These are phyloP conservation scores for Persicaria maculosa DNA, from an alignment of 148 eudicot genomes.

Conservation along the genomic window DNA sequence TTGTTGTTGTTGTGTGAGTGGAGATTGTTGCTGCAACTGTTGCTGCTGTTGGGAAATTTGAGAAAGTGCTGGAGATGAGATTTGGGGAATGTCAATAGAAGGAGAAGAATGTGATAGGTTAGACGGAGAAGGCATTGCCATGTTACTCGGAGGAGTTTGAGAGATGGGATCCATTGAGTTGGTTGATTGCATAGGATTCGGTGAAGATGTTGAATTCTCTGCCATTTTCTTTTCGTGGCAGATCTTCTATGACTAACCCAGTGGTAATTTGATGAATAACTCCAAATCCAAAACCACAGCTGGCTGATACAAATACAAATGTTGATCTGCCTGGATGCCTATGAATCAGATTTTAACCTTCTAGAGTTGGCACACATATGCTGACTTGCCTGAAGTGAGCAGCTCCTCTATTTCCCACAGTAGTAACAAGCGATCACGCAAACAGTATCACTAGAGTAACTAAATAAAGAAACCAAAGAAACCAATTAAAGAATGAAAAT, in stretches of 20 bases:
- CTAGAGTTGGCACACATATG: neutral
- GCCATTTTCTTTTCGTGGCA: constrained; percentile 25
- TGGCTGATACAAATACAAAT: too few relatives aligned
- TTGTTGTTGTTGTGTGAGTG: constrained; percentile 22
- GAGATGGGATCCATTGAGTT: constrained; percentile 30
- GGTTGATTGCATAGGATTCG: constrained; percentile 39
- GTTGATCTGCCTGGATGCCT: neutral
- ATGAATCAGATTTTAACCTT: neutral
- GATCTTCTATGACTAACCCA: neutral
- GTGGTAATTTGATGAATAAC: neutral
- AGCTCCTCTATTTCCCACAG: neutral
- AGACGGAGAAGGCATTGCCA: constrained; percentile 33
- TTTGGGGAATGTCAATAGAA: constrained; percentile 40
- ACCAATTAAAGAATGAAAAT: neutral
- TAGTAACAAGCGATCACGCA: neutral
- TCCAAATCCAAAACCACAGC: neutral
- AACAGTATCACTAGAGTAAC: neutral
- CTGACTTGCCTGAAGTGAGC: neutral
- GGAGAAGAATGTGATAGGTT: constrained; percentile 43
- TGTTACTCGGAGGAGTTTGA: constrained; percentile 19
- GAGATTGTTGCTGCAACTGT: constrained; percentile 13
- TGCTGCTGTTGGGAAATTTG: constrained; percentile 42
- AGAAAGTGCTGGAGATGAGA: constrained; percentile 32
- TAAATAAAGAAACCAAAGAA: neutral
- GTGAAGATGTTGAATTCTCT: constrained; percentile 34